Evolutionary conservation across 2,329 filamentous ascomycete genomes (phyloP).

Genomic region (Cladosporium sp.): DNA sequence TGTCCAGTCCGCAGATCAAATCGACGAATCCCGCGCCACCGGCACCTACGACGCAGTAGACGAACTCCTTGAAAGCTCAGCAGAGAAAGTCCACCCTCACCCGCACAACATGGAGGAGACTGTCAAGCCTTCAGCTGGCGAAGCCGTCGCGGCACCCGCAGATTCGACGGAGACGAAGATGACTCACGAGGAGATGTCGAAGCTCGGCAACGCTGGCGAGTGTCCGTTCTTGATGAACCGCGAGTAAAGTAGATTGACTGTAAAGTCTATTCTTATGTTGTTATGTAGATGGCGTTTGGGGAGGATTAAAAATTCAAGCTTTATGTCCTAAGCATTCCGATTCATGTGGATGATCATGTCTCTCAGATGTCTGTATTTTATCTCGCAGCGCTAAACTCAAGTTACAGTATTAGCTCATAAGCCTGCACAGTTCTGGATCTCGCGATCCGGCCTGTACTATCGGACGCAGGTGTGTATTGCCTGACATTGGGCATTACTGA

Average conservation of each 20-base stretch:
- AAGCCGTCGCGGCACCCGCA: slow-evolving; percentile 33
- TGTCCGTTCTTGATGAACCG: slow-evolving; percentile 37
- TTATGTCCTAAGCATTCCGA: too few species aligned
- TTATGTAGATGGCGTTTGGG: neutral
- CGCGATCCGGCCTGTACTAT: too few species aligned
- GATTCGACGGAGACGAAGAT: slow-evolving; percentile 30
- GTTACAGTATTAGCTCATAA: too few species aligned
- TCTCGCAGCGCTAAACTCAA: too few species aligned
- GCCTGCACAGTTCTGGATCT: too few species aligned
- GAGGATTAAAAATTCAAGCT: neutral
- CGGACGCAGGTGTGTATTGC: too few species aligned
- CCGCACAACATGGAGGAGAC: slow-evolving; percentile 31
- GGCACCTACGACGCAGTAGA: slow-evolving; percentile 28
- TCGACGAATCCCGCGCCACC: slow-evolving; percentile 21
- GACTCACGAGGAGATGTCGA: slow-evolving; percentile 38
- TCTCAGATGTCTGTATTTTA: too few species aligned
- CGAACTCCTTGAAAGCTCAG: slow-evolving; percentile 25
- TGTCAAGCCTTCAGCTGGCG: slow-evolving; percentile 30
- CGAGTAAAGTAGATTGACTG: slow-evolving; percentile 22
- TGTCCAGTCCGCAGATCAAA: neutral
- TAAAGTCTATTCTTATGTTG: too few species aligned
- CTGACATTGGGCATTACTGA: too few species aligned
- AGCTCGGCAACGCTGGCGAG: slow-evolving; percentile 24
- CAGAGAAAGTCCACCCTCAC: slow-evolving; percentile 32
- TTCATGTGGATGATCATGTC: too few species aligned